Base-by-base conservation (phyloP, 2,329 filamentous ascomycete genomes). In the Stenocarpella maydis region DNA sequence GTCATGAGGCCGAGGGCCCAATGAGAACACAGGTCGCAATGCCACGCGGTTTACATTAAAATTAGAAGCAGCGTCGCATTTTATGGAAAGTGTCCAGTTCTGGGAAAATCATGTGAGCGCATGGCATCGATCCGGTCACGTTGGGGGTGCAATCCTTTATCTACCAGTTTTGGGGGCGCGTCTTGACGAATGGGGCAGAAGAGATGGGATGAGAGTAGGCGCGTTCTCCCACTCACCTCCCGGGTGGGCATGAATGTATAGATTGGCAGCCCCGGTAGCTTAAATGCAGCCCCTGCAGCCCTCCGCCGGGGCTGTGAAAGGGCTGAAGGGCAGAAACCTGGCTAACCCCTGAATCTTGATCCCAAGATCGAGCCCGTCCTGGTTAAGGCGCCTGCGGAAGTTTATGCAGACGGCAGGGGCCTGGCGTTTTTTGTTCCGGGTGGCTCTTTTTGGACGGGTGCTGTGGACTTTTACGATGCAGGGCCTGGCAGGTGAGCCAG, bases 401-500 rank as follows among this genome's bases (percentile, higher is more conserved):
- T 58, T 58, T 17, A 67, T 67, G 65, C 65, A 58, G 43, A 58
- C 19, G n/a, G 41, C n/a, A 49, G 52, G 65, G 65, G 52, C 39
- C 5, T 55, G 41, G 47, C 41, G 6, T 8, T 45, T 21, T 49
- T 21, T 49, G 39, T 45, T 37, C 37, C 50, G 21, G 50, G 50
- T 45, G 10, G 63, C 63, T 21, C 39, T 49, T 37, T 24, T 63
- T 43, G 28, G 58, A 47, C 43, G 41, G 58, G 55, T 41, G 55
- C 47, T 26, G 28, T 34, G 55, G 41, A 34, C 24, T 61, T 31
- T 17, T 61, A 47, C 24, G 41, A 61, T 41, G 26, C 55, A 31
- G 55, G 58, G 58, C n/a, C 19, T 49, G 58, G 7, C n/a, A 37
- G 19, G n/a, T 34, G 41, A 37, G 34, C 58, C 43, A 63, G 58